Base-by-base conservation (phyloP, 768 basidiomycete species). In the Kwoniella mangroviensis region DNA sequence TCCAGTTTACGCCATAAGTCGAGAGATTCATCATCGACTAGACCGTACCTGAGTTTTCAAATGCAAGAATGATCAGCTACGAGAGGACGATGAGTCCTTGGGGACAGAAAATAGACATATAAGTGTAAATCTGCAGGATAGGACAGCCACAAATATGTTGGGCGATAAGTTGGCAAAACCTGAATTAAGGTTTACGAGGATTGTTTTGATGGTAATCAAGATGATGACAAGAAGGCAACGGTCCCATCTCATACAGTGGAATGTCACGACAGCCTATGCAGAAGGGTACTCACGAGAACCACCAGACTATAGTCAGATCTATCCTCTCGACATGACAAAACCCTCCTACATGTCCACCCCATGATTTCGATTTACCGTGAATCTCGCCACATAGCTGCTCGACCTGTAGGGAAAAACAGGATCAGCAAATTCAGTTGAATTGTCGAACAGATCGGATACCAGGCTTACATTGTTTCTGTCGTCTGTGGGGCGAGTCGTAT, bases 221-320 rank as follows among this genome's bases (percentile, higher is more conserved):
- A 11, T 19, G 21, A 9, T 21, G 49, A 19, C 0, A 26, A 26
- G 19, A 13, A 55, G 0, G 12, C 3, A 45, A 11, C 19, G 43
- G 49, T 10, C 10, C 11, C n/a, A n/a, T n/a, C n/a, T n/a, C n/a
- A n/a, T n/a, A n/a, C n/a, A n/a, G n/a, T n/a, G n/a, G n/a, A n/a
- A n/a, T n/a, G n/a, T n/a, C n/a, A n/a, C n/a, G n/a, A n/a, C n/a
- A n/a, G n/a, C 17, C 0, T 19, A 43, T 0, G 1, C 21, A 21
- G 19, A 24, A 41, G 2, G 19, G 3, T 19, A 75, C 74, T 63
- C 58, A 75, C 74, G 69, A 68, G 63, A 75, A 73, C 74, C 74
- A 75, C 54, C 65, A 69, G 0, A 66, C 71, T n/a, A 75, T 34
- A 10, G 65, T 70, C 26, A 72, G 15, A 53, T 73, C 65, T 19